A percentile compares a stretch with the other conserved stretches of the same genome.
Evolutionary conservation across 805 yeast species (phyloP).

Genomic region (Wickerhamiella sorbophila): DNA sequence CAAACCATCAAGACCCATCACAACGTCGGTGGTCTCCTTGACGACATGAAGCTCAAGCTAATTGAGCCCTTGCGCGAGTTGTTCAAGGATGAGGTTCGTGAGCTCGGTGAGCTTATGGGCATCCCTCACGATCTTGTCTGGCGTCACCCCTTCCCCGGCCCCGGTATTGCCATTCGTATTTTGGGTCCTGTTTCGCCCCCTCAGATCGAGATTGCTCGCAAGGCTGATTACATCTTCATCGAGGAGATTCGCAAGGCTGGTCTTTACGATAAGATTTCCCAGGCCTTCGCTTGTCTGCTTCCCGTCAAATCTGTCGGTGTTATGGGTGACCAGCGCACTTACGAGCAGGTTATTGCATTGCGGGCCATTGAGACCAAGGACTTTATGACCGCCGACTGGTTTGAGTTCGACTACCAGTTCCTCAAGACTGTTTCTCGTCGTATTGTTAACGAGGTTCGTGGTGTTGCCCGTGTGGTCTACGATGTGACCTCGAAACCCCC

Average conservation of each 20-base stretch:
- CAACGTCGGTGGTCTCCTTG: slow-evolving; percentile 95
- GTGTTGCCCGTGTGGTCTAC: slow-evolving; percentile 97
- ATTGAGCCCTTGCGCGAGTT: slow-evolving; percentile 98
- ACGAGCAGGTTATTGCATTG: slow-evolving; percentile 97
- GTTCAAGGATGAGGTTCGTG: slow-evolving; percentile 97
- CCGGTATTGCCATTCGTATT: slow-evolving; percentile 97
- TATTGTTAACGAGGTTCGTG: slow-evolving; percentile 96
- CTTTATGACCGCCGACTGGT: slow-evolving; percentile 99
- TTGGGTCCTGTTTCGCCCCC: slow-evolving; percentile 89
- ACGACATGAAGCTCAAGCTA: slow-evolving; percentile 94
- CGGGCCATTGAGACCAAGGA: slow-evolving; percentile 96
- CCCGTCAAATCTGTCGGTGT: slow-evolving; percentile 99
- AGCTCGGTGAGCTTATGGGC: slow-evolving; percentile 84
- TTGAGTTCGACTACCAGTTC: slow-evolving; percentile 78
- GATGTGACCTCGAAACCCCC: slow-evolving; percentile 99
- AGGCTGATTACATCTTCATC: slow-evolving; percentile 90
- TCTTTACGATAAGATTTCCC: slow-evolving; percentile 80
- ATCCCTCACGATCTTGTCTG: slow-evolving; percentile 94
- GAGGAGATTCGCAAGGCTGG: slow-evolving; percentile 93
- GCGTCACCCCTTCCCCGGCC: slow-evolving; percentile 99
- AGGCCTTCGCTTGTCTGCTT: slow-evolving; percentile 91
- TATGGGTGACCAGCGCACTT: slow-evolving; percentile 98
- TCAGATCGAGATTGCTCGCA: slow-evolving; percentile 93
- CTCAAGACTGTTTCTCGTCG: slow-evolving; percentile 86
- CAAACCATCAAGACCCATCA: slow-evolving; percentile 99